phyloP scores from a whole-genome alignment of 2,329 filamentous ascomycete genomes.

The Cladosporium oxysporum region DNA sequence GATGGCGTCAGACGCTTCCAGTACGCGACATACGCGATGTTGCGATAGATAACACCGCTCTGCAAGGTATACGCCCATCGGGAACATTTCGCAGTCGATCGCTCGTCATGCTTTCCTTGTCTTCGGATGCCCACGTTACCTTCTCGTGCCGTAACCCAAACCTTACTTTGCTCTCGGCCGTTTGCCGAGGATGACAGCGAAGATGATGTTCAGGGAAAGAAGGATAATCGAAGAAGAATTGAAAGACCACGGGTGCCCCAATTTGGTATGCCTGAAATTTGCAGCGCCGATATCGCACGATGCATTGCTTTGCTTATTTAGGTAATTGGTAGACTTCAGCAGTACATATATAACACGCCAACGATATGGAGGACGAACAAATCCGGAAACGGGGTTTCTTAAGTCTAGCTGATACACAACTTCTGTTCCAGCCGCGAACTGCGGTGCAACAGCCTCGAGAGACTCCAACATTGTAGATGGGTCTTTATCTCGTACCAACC shows the following conservation, averaged over 20 bases:
- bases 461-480: background rate
- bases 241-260: background rate
- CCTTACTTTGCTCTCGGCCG: background rate
- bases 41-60: background rate
- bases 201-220: background rate
- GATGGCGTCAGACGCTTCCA: conserved; percentile 1
- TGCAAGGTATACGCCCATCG: background rate
- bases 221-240: background rate
- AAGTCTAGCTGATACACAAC: background rate
- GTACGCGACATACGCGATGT: background rate
- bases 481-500: background rate
- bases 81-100: background rate
- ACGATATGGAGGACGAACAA: no score
- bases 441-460: background rate
- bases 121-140: background rate
- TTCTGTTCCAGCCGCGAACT: background rate
- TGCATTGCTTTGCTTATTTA: no score
- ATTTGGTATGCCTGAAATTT: background rate
- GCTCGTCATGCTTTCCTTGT: background rate
- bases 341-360: no score
- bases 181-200: background rate
- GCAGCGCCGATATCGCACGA: background rate
- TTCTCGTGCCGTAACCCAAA: conserved; percentile 15
- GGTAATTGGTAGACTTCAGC: no score
- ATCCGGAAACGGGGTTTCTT: no score